Base-by-base conservation (phyloP, 169 alveolate species). In the Neospora caninum region DNA sequence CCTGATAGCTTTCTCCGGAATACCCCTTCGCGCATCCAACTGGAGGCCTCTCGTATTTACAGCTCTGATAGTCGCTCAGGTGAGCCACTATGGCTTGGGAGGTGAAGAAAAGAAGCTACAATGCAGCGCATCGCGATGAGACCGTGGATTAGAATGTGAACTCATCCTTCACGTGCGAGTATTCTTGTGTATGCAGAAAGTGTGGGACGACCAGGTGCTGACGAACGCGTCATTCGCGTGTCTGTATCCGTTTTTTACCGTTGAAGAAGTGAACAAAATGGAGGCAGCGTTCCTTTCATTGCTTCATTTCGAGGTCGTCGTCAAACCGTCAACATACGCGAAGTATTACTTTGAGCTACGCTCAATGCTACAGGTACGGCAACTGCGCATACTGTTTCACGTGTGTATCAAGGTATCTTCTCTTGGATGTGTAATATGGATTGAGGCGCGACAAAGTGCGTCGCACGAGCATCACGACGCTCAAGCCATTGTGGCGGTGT, bases 121-220 rank as follows among this genome's bases (percentile, higher is more conserved):
- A 53, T 53, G n/a, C n/a, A n/a, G n/a, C 58, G 58, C 36, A 27
- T 64, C 2, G 78, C 78, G 78, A 29, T 20, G 34, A 20, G 31
- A 29, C 36, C 31, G 78, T 7, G 2, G 78, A 27, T 64, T 64
- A 20, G 0, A 64, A 29, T 16, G 20, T 64, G 29, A 27, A 20
- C 18, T 53, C 34, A 25, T 64, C 34, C 9, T 25, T 0, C 36
- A 64, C 34, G 34, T 27, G 78, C 78, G 78, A 64, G 36, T 64
- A 18, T 53, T 31, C 10, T n/a, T 13, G 53, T 43, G 43, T 54
- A 22, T 87, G 20, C 92, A 87, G 92, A 58, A 89, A 43, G 98
- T 97, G 88, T 98, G 99, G 98, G 99, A 98, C 95, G 99, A 98
- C 89, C 96, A 97, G 93, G 97, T 95, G 94, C 93, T 97, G 69